Base-by-base conservation (phyloP, 768 basidiomycete genomes). In the Suillus spraguei region DNA sequence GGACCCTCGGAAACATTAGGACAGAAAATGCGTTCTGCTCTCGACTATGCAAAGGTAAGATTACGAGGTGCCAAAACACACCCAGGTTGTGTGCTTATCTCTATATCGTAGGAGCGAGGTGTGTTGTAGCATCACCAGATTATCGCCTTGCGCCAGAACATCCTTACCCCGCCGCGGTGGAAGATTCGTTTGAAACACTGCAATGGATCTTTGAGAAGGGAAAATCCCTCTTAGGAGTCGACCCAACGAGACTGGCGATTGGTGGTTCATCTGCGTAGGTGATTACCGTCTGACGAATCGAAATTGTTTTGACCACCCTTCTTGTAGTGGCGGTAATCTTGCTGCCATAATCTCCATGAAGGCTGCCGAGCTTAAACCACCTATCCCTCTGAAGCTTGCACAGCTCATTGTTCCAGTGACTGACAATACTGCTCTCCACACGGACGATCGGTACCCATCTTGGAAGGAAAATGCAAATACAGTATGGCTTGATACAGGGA, bases 391-490 rank as follows among this genome's bases (percentile, higher is more conserved):
- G 53, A 66, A 82, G 4, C 85, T 88, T 74, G 87, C 87, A 67
- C 79, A 91, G 8, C 81, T 92, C 59, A 81, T 91, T 49, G 91
- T 91, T 5, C 91, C 91, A 0, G 90, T 91, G 33, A 86, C 83
- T 3, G 89, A 92, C 71, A 92, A 91, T 79, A 91, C 90, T 17
- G 85, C 86, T 8, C 69, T 69, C 77, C 78, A 65, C 63, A 76
- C 68, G 52, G 80, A 67, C 3, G 64, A 67, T 17, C 73, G 71
- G 5, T 79, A 84, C 66, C 72, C 71, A 20, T 83, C 82, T 5
- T 91, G 90, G 89, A 76, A 74, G 17, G 81, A 84, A 64, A 90
- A 89, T 68, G 77, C 78, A 17, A 75, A 86, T 61, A 83, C 89
- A 6, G 83, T 87, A 1, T 87, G 88, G 81, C 82, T 93, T 32